Evolutionary conservation across 805 yeast genomes (phyloP), one percentile per base, ranked within the genome.

Genomic region (Teunomyces kruisii): DNA sequence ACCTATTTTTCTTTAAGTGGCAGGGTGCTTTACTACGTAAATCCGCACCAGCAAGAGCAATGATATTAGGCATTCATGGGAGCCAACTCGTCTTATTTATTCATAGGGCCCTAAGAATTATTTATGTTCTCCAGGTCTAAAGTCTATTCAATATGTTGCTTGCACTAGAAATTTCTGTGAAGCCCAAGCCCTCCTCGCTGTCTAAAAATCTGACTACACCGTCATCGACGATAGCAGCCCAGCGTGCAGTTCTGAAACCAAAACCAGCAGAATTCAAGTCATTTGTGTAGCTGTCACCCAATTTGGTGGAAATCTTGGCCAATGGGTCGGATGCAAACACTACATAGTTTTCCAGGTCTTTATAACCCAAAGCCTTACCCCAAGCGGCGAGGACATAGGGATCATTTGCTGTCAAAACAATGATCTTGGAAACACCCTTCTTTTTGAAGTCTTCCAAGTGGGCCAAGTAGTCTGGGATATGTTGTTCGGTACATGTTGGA

Each of bases 401-500:
- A 55, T 84, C 86, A 65, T 85, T 86, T 45, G 81, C 82, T 22
- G 88, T 75, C 47, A 84, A 57, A 10, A 86, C 82, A 44, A 85
- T 68, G 47, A 85, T 70, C 56, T 74, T 74, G 59, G 84, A 87
- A 38, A 83, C 83, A 31, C 84, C 81, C 66, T 82, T 83, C 44
- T 70, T 65, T 56, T 74, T 65, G 59, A 87, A 76, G 44, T 78
- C 76, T 6, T 61, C 62, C 44, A 76, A 62, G 51, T 79, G 69
- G 47, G 68, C 58, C 46, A 84, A 62, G 70, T 69, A 84, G 17
- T 83, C 87, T 45, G 92, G 92, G 48, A 86, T 76, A 65, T 86
- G 94, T 55, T 78, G 73, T 41, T 76, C 79, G 40, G 86, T 75
- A 66, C 94, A 86, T 7, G 92, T 81, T 45, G 92, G 95, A 19